Percentiles rank a stretch among this genome's conserved stretches.
phyloP scores from a whole-genome alignment of 805 yeast species.

The Starmerella cellae region DNA sequence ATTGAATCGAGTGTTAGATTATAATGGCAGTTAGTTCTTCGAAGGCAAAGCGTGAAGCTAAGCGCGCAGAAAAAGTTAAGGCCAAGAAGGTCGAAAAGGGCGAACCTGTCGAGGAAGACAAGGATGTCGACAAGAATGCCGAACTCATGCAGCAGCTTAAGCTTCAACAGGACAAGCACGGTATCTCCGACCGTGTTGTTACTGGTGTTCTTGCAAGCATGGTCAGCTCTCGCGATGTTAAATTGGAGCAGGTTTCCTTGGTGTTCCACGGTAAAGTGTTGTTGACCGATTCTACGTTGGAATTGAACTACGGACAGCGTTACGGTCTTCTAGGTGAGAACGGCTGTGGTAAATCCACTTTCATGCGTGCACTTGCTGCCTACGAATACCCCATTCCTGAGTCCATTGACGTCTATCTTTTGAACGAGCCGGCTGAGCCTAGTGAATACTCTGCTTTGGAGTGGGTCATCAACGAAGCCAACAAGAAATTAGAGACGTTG shows the following conservation, averaged over 20 bases:
- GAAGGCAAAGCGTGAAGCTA: conserved; percentile 96
- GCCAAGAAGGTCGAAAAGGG: conserved; percentile 41
- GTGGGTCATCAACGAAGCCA: conserved; percentile 95
- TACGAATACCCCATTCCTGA: conserved; percentile 94
- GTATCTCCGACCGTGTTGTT: conserved; percentile 90
- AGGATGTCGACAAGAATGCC: conserved; percentile 29
- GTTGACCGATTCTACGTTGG: conserved; percentile 81
- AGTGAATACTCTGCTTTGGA: conserved; percentile 84
- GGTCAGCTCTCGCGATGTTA: conserved; percentile 84
- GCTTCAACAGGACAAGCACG: conserved; percentile 85
- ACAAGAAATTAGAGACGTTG: conserved; percentile 74
- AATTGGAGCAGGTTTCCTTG: conserved; percentile 76
- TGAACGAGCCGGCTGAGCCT: conserved; percentile 97
- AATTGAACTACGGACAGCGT: conserved; percentile 93
- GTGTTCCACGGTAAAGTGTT: conserved; percentile 96
- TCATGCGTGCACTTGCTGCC: conserved; percentile 84
- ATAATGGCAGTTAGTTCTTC: conserved; percentile 52
- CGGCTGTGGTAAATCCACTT: conserved; percentile 97
- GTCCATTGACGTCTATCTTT: conserved; percentile 74
- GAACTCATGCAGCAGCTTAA: conserved; percentile 74
- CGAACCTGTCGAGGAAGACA: conserved; percentile 38
- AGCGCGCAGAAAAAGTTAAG: conserved; percentile 74
- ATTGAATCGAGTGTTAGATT: not conserved
- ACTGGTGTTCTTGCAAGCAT: conserved; percentile 92
- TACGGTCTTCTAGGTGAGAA: conserved; percentile 96